Percentiles rank a stretch among this genome's conserved stretches.
phyloP scores from a whole-genome alignment of 495 filamentous ascomycete genomes.

The Aspergillus incahuasiensis region DNA sequence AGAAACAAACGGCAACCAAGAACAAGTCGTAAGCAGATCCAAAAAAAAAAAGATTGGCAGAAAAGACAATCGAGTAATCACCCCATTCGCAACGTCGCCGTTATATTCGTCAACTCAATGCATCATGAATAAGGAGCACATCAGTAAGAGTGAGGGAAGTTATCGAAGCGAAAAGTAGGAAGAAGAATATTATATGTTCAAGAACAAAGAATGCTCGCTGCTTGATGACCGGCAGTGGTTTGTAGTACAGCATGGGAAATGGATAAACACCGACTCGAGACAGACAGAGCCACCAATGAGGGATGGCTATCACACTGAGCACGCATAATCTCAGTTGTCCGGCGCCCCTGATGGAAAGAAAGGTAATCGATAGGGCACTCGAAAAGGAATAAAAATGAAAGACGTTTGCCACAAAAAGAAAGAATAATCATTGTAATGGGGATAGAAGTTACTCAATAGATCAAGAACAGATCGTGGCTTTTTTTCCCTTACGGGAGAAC shows the following conservation, averaged over 20 bases:
- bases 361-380: not conserved
- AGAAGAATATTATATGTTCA: conserved; percentile 11
- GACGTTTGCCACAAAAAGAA: not conserved
- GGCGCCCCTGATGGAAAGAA: conserved; percentile 4
- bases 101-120: conserved; percentile 14
- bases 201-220: not conserved
- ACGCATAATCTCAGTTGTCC: conserved; percentile 12
- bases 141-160: not conserved
- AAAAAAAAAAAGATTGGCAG: not conserved
- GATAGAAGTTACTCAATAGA: not conserved
- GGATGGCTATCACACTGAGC: conserved; percentile 8
- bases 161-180: no score
- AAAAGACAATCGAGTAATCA: no score
- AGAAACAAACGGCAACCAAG: not conserved
- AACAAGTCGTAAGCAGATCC: conserved; percentile 1
- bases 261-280: conserved; percentile 6
- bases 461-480: conserved; percentile 11
- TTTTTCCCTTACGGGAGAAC: conserved; percentile 6
- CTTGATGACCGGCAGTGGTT: not conserved
- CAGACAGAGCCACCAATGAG: conserved; percentile 7
- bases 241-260: conserved; percentile 1
- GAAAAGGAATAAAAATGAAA: not conserved
- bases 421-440: not conserved
- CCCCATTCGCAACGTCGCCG: no score
- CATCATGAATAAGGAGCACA: conserved; percentile 10